Evolutionary conservation across 2,329 filamentous ascomycete species (phyloP), one percentile per base, ranked within the genome.

Genomic region (Fusarium nodosum): DNA sequence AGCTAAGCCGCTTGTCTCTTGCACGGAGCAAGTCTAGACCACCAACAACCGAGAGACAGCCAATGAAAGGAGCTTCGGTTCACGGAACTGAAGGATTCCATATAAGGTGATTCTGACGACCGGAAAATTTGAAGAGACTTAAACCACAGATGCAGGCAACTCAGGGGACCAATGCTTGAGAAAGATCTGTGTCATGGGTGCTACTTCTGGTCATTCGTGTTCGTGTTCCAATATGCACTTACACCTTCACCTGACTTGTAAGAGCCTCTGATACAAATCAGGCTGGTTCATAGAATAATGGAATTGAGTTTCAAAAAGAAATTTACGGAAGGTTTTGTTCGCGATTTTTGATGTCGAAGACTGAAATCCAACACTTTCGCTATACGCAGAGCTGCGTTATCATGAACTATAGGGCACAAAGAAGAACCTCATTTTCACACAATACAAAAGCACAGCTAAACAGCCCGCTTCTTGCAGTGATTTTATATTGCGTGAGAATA

Each of bases 1-100:
- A 28, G 34, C 66, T 69, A 69, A 55, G 20, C 54, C 56, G 15
- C 52, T 68, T 54, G 33, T 28, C 45, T 59, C 44, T 41, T 53
- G 22, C 50, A 66, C n/a, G 33, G 24, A 55, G 53, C 42, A 65
- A 36, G 55, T 30, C 50, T 58, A 26, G 44, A 48, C 20, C 22
- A 20, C 31, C 30, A 48, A 22, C 24, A 38, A 22, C 4, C n/a
- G 9, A 8, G n/a, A 34, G 7, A 30, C 9, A 26, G 12, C 66
- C 66, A 69, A 69, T 69, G 15, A 36, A 16, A 51, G 22, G 7
- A 1, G 7, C 11, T 41, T 52, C 31, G n/a, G 47, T 38, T 33
- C 26, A 30, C 56, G 61, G 56, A 69, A 62, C 42, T 69, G 38
- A 41, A 15, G 11, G 33, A 26, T 53, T 45, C 45, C 61, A 62